Evolutionary conservation across 352 stramenopile genomes (phyloP), one percentile per base, ranked within the genome.

Genomic region (Pythium vanterpoolii): DNA sequence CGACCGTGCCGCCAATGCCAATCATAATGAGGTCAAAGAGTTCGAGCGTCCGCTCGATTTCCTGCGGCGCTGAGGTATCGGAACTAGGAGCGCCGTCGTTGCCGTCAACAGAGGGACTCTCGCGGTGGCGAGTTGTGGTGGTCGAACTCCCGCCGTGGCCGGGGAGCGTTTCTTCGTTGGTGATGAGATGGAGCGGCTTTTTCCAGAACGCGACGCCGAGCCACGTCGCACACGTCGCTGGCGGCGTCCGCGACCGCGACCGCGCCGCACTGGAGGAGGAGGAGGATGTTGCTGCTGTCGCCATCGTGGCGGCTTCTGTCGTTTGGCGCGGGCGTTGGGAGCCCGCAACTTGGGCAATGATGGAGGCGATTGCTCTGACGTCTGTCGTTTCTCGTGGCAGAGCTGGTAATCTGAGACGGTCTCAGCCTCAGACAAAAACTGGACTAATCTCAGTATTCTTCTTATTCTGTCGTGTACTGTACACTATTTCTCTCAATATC

Each of bases 21-120:
- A 98, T 82, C 71, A 86, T 93, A 14, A 98, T 72, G 6, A 98
- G 74, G 72, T 98, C 95, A 58, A 96, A 95, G 27, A 98, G 77
- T 0, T 74, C 75, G 0, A 98, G 73, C 5, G 80, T 89, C 38
- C 81, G 74, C 62, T 69, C 62, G 55, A 83, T 79, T 49, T 83
- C 73, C 27, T 44, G 61, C 24, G 62, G 56, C 24, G 27, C 27
- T 5, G 28, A 27, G n/a, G n/a, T n/a, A n/a, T n/a, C n/a, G n/a
- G n/a, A n/a, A 1, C n/a, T 21, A 19, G 14, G n/a, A 3, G n/a
- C 23, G 10, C 4, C 27, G 11, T 45, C 27, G 13, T 65, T 14
- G 52, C 27, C 59, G 13, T 57, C 78, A 38, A 24, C 55, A 9
- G 45, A 60, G 28, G 61, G 42, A n/a, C 56, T 62, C 9, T 68